Evolutionary conservation across 805 yeast genomes (phyloP).

Genomic region (Starmerella floricola): DNA sequence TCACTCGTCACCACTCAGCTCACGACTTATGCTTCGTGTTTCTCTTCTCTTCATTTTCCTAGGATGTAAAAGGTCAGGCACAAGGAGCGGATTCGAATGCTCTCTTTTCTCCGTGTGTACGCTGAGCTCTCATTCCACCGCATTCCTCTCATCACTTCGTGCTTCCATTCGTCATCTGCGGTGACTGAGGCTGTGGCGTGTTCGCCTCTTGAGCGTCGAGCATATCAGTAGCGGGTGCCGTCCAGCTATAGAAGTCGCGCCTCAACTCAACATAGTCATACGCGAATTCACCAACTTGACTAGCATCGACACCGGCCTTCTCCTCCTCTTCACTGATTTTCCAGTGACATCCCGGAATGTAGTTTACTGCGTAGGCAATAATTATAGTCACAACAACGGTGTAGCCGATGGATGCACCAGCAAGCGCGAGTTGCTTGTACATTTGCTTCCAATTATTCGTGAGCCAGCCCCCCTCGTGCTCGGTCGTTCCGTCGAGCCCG

Average conservation of each 20-base stretch:
- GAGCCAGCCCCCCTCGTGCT: slow-evolving; percentile 85
- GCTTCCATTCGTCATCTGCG: background rate
- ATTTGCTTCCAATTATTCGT: slow-evolving; percentile 83
- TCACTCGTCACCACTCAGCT: too few species aligned
- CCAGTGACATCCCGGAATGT: slow-evolving; percentile 69
- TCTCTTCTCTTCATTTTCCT: too few species aligned
- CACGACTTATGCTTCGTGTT: too few species aligned
- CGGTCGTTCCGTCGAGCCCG: slow-evolving; percentile 79
- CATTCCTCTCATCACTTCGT: too few species aligned
- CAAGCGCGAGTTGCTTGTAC: slow-evolving; percentile 78
- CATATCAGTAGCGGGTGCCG: slow-evolving; percentile 25
- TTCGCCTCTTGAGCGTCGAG: background rate
- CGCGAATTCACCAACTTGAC: slow-evolving; percentile 97
- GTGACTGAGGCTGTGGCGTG: slow-evolving; percentile 1
- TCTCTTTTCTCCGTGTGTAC: too few species aligned
- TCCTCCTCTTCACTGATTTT: slow-evolving; percentile 79
- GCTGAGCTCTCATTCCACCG: too few species aligned
- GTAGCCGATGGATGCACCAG: slow-evolving; percentile 63
- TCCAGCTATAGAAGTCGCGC: slow-evolving; percentile 53
- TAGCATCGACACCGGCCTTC: slow-evolving; percentile 84
- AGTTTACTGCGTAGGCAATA: slow-evolving; percentile 59
- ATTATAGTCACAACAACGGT: slow-evolving; percentile 64
- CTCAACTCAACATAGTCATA: slow-evolving; percentile 95
- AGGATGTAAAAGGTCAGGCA: too few species aligned
- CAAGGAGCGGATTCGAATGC: too few species aligned